Percentiles rank a stretch among this genome's conserved stretches.
phyloP scores from a whole-genome alignment of 805 yeast species.

The Middelhovenomyces tepae region DNA sequence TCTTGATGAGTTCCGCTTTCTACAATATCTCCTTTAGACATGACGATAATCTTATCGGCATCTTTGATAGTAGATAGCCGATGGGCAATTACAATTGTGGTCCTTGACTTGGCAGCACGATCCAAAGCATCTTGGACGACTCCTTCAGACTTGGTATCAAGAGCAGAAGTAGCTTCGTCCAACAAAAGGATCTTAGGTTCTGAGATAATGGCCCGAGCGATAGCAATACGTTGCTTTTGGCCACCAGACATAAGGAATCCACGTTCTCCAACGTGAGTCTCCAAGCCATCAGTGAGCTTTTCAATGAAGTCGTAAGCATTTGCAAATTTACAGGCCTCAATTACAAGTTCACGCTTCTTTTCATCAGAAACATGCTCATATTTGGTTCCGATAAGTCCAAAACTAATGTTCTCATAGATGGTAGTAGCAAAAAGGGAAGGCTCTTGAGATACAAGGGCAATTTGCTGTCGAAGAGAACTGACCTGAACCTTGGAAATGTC shows the following conservation, averaged over 20 bases:
- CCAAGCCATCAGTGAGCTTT: conserved; percentile 72
- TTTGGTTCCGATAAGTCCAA: conserved; percentile 70
- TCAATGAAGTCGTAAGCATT: conserved; percentile 33
- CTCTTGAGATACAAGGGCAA: conserved; percentile 94
- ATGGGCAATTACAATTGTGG: conserved; percentile 53
- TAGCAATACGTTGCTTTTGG: conserved; percentile 63
- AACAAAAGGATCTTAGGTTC: conserved; percentile 50
- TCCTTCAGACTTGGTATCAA: conserved; percentile 40
- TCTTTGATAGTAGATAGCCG: conserved; percentile 48
- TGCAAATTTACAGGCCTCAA: conserved; percentile 30
- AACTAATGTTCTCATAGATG: conserved; percentile 77
- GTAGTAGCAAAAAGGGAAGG: conserved; percentile 89
- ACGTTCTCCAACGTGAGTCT: conserved; percentile 58
- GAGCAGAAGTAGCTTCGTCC: conserved; percentile 60
- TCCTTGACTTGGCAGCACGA: conserved; percentile 28
- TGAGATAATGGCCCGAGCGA: conserved; percentile 60
- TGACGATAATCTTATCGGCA: conserved; percentile 47
- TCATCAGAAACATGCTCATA: conserved; percentile 41
- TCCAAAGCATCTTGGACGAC: conserved; percentile 34
- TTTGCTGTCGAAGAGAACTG: conserved; percentile 60
- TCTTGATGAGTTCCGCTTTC: conserved; percentile 37
- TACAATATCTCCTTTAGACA: conserved; percentile 42
- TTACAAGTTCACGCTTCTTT: conserved; percentile 30
- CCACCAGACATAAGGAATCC: conserved; percentile 61
- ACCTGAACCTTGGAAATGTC: conserved; percentile 67